A percentile compares a stretch with the other conserved stretches of the same genome.
phyloP scores from a whole-genome alignment of 148 eudicot species.

The Tetragonia tetragonoides region DNA sequence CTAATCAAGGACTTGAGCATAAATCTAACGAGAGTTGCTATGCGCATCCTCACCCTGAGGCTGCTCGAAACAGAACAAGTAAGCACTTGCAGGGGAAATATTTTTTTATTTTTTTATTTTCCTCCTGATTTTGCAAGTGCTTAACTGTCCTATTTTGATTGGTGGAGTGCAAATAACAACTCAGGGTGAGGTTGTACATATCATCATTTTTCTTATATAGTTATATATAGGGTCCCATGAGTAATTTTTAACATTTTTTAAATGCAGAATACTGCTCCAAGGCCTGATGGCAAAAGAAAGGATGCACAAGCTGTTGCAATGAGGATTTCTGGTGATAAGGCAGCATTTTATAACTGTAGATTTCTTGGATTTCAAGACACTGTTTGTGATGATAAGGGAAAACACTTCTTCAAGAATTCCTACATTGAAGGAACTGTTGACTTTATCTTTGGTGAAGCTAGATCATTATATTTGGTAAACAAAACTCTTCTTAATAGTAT shows the following conservation, averaged over 20 bases:
- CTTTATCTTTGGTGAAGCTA: constrained; percentile 36
- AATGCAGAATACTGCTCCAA: constrained; percentile 59
- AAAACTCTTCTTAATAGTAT: no score
- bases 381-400: constrained; percentile 36
- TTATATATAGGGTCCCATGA: neutral
- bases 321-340: constrained; percentile 32
- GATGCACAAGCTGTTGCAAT: constrained; percentile 56
- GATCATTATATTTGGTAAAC: constrained; percentile 33
- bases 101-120: no score
- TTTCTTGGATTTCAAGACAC: constrained; percentile 37
- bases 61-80: no score
- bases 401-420: constrained; percentile 37
- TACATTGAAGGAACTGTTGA: constrained; percentile 43
- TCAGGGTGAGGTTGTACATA: no score
- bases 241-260: neutral
- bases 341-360: constrained; percentile 31
- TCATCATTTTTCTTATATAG: no score
- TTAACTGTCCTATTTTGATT: no score
- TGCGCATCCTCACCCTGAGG: no score
- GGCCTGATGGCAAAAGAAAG: constrained; percentile 47
- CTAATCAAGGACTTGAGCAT: no score
- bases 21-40: no score
- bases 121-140: no score
- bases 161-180: no score
- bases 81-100: no score